These are phyloP conservation scores for Pseudogymnoascus sp. DNA, from an alignment of 2,329 filamentous ascomycete species.

Conservation along the genomic window DNA sequence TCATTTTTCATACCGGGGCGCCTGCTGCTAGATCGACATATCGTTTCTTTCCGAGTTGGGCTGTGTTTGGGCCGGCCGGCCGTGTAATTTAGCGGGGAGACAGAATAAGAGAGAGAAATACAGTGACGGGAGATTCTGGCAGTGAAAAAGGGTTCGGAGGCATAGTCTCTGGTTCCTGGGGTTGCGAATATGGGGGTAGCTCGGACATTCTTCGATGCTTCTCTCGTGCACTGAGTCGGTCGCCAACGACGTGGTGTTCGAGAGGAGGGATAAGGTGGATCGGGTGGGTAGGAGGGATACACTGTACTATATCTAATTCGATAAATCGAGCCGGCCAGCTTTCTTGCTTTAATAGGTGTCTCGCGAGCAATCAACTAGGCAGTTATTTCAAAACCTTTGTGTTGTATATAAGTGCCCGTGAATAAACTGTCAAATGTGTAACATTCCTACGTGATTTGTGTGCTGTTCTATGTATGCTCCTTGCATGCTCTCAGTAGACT, in stretches of 20 bases:
- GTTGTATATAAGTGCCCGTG: background rate
- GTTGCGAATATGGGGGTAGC: constrained; percentile 13
- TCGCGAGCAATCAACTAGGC: constrained; percentile 8
- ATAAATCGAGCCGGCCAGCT: constrained; percentile 26
- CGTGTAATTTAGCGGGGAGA: constrained; percentile 22
- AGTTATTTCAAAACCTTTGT: constrained; percentile 4
- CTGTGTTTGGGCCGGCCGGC: constrained; percentile 24
- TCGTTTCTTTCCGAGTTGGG: background rate
- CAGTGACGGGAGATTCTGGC: background rate
- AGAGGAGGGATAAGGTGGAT: constrained; percentile 5
- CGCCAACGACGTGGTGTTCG: constrained; percentile 17
- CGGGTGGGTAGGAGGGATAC: constrained; percentile 16
- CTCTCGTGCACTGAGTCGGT: constrained; percentile 14
- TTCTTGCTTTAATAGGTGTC: constrained; percentile 11
- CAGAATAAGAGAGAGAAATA: background rate
- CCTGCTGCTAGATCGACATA: constrained; percentile 7
- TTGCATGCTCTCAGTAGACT: background rate
- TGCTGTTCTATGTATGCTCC: background rate
- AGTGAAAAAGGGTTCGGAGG: background rate
- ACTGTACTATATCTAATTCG: constrained; percentile 30
- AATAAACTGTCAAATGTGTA: constrained; percentile 1
- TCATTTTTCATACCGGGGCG: constrained; percentile 14
- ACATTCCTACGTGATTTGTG: background rate
- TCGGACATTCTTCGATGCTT: background rate
- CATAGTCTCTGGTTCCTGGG: background rate